Percentiles rank a stretch among this genome's conserved stretches.
phyloP scores from a whole-genome alignment of 1,284 basidiomycete species.

The Mycosarcoma mackinlayi region DNA sequence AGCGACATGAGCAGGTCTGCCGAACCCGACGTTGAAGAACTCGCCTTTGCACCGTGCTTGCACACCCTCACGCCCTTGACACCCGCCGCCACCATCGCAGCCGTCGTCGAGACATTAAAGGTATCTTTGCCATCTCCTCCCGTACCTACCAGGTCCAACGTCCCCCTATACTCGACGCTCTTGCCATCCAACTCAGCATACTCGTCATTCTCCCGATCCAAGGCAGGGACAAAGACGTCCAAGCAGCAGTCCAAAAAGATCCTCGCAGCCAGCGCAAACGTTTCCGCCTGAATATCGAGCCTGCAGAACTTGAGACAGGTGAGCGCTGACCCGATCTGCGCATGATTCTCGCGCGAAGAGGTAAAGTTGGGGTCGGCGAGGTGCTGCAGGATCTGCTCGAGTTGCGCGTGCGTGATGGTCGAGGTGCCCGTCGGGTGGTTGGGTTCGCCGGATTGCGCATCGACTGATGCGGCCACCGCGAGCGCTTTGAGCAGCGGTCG shows the following conservation, averaged over 20 bases:
- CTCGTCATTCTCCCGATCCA: slow-evolving; percentile 25
- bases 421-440: slow-evolving; percentile 42
- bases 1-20: slow-evolving; percentile 90
- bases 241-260: slow-evolving; percentile 56
- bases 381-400: slow-evolving; percentile 57
- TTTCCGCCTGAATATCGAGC: slow-evolving; percentile 53
- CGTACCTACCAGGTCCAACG: slow-evolving; percentile 73
- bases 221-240: slow-evolving; percentile 33
- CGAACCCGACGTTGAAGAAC: slow-evolving; percentile 92
- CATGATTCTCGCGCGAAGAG: slow-evolving; percentile 55
- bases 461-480: slow-evolving; percentile 29
- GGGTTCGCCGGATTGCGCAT: slow-evolving; percentile 40
- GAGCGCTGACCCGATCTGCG: slow-evolving; percentile 62
- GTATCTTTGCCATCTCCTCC: slow-evolving; percentile 98
- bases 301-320: slow-evolving; percentile 62
- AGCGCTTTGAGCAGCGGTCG: slow-evolving; percentile 60
- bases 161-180: slow-evolving; percentile 53
- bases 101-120: slow-evolving; percentile 97
- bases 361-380: slow-evolving; percentile 65
- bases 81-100: slow-evolving; percentile 92
- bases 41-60: slow-evolving; percentile 95
- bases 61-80: slow-evolving; percentile 86
- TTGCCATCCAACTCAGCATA: slow-evolving; percentile 10
- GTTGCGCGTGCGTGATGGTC: slow-evolving; percentile 39
- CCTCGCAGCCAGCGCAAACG: slow-evolving; percentile 54